Conservation (phyloP, 75 land plant species). For the Picea glauca region DNA sequence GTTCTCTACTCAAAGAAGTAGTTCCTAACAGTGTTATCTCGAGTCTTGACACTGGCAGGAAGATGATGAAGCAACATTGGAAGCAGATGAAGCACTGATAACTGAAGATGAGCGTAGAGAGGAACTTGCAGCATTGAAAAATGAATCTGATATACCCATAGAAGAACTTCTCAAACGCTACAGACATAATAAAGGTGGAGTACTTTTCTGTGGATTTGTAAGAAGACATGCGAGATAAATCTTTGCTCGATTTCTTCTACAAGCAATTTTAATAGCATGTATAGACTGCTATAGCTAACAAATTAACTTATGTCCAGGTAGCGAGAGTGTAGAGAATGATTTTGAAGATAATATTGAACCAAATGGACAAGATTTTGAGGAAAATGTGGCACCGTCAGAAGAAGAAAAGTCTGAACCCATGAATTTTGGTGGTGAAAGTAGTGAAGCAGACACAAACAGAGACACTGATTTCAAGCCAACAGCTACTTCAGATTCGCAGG, state of each 20-base stretch:
- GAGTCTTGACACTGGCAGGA: constrained; percentile 41
- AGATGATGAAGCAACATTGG: constrained; percentile 93
- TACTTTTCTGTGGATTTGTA: constrained; percentile 5
- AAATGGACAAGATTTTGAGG: constrained; percentile 19
- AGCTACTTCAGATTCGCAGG: no score
- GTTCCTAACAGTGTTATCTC: neutral
- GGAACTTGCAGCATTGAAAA: constrained; percentile 74
- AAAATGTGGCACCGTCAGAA: neutral
- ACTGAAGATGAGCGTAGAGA: constrained; percentile 83
- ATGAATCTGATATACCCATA: constrained; percentile 82
- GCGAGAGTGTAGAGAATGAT: constrained; percentile 11
- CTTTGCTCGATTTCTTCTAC: neutral
- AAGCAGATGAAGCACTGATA: constrained; percentile 93
- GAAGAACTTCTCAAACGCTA: constrained; percentile 83
- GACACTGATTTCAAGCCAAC: no score
- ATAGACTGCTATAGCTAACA: neutral
- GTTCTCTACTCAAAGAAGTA: no score
- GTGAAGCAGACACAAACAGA: neutral
- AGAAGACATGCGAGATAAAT: neutral
- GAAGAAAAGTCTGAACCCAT: neutral
- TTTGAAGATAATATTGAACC: constrained; percentile 15
- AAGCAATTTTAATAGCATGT: neutral
- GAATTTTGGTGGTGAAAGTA: neutral
- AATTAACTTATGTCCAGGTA: constrained; percentile 6
- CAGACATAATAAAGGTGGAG: constrained; percentile 39